phyloP scores from a whole-genome alignment of 257 asterid genomes.

The Nyctanthes arbortristis region DNA sequence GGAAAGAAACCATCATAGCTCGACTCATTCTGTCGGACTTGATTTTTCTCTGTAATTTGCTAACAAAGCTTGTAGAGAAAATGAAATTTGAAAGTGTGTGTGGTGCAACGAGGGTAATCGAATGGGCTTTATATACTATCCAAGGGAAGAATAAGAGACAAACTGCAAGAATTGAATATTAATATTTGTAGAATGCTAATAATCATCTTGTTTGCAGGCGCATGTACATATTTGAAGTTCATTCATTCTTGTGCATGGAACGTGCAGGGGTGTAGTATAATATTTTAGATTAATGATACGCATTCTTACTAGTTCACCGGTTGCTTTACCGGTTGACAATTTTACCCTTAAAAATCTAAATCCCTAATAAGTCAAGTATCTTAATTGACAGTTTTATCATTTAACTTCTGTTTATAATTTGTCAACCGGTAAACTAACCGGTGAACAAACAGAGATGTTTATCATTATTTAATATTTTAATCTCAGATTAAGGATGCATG shows the following conservation, averaged over 20 bases:
- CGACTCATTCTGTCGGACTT: conserved; percentile 2
- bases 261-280: neutral
- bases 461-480: too few species aligned
- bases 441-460: too few species aligned
- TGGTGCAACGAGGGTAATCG: conserved; percentile 18
- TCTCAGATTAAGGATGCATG: neutral
- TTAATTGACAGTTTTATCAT: too few species aligned
- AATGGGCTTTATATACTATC: neutral
- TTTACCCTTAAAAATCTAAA: too few species aligned
- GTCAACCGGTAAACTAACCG: too few species aligned
- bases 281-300: too few species aligned
- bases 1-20: neutral
- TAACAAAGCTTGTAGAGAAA: neutral
- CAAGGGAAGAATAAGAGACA: neutral
- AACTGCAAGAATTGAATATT: neutral
- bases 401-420: too few species aligned
- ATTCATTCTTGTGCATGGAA: neutral
- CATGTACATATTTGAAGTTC: neutral
- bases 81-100: neutral
- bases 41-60: neutral
- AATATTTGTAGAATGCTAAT: neutral
- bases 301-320: too few species aligned
- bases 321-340: too few species aligned
- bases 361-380: too few species aligned
- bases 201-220: neutral